Percentiles rank a stretch among this genome's conserved stretches.
Evolutionary conservation across 2,329 filamentous ascomycete genomes (phyloP).

Genomic region (Pestalotiopsis sp.): DNA sequence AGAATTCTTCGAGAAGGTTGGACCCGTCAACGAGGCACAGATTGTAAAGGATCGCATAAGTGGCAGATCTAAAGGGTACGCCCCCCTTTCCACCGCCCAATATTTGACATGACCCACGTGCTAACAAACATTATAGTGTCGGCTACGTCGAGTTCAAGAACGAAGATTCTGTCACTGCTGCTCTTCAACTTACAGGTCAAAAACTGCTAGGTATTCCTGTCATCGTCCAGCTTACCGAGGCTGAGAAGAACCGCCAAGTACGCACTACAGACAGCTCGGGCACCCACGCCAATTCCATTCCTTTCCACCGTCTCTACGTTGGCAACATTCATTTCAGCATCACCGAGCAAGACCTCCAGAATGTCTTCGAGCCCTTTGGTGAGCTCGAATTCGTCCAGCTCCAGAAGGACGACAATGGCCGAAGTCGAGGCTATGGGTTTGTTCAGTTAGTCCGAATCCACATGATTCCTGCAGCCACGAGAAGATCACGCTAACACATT

Average conservation of each 20-base stretch:
- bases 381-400: constrained; percentile 97
- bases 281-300: constrained; percentile 79
- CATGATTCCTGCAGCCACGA: background rate
- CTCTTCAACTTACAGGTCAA: constrained; percentile 97
- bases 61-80: constrained; percentile 95
- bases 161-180: constrained; percentile 90
- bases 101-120: background rate
- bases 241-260: constrained; percentile 98
- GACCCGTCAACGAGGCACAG: constrained; percentile 93
- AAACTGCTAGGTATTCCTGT: constrained; percentile 98
- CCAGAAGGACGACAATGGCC: constrained; percentile 90
- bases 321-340: constrained; percentile 99
- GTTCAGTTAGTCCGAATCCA: constrained; percentile 75
- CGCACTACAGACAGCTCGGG: constrained; percentile 74
- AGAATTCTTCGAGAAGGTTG: constrained; percentile 93
- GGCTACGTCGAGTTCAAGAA: constrained; percentile 99
- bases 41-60: constrained; percentile 98
- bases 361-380: constrained; percentile 96
- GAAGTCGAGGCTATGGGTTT: constrained; percentile 95
- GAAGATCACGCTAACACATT: constrained; percentile 36
- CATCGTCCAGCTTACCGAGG: constrained; percentile 97
- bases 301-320: constrained; percentile 97
- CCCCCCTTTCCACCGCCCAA: constrained; percentile 4
- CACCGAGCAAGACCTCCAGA: constrained; percentile 91
- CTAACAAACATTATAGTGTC: constrained; percentile 67